phyloP scores from a whole-genome alignment of 345 rosid genomes.

The Aquilaria sinensis region DNA sequence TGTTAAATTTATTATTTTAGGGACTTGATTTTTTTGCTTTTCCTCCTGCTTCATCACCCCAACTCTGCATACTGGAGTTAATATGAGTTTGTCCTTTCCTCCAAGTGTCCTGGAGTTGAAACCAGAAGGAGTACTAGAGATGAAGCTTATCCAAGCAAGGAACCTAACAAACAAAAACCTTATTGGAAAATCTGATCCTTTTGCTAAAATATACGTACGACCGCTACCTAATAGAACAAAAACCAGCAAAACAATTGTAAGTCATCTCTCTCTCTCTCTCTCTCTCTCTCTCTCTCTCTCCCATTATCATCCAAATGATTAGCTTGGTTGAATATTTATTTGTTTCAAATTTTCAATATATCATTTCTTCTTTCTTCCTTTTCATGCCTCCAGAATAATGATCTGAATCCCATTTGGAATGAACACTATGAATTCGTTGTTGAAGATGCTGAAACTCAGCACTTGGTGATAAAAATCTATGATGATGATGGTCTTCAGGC shows the following conservation, averaged over 20 bases:
- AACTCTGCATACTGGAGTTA: not conserved
- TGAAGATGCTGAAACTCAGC: conserved; percentile 90
- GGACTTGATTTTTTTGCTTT: not conserved
- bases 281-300: no score
- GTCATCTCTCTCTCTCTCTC: no score
- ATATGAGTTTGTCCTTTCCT: conserved; percentile 22
- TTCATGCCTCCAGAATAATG: conserved; percentile 61
- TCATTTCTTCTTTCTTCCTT: conserved; percentile 6
- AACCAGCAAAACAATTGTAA: conserved; percentile 58
- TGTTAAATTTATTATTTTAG: not conserved
- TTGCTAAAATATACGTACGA: conserved; percentile 66
- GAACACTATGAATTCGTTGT: conserved; percentile 89
- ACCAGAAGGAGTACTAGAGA: conserved; percentile 86
- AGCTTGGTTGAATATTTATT: conserved; percentile 35
- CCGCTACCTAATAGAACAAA: conserved; percentile 75
- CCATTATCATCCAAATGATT: no score
- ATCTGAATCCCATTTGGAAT: conserved; percentile 96
- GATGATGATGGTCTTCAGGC: conserved; percentile 97
- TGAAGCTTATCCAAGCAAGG: conserved; percentile 98
- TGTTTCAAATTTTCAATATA: conserved; percentile 10
- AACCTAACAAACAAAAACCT: conserved; percentile 89
- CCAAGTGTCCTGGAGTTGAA: conserved; percentile 85
- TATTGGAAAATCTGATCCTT: conserved; percentile 98
- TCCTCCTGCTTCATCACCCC: not conserved
- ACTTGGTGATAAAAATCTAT: conserved; percentile 74